phyloP scores from a whole-genome alignment of 2,329 filamentous ascomycete species.

The Truncatella angustata region DNA sequence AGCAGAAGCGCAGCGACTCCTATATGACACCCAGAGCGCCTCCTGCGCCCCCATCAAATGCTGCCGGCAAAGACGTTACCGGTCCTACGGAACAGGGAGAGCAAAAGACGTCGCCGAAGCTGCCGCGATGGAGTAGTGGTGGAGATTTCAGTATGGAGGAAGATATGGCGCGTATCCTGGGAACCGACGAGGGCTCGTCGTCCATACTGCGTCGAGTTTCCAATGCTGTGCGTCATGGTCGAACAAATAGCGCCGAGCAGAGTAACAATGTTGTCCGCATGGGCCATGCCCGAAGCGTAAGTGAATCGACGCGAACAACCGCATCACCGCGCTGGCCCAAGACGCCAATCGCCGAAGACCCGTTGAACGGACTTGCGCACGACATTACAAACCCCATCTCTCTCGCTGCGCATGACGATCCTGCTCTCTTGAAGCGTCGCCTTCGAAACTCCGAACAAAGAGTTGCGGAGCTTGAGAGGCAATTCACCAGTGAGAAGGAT shows the following conservation, averaged over 20 bases:
- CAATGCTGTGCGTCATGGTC: conserved; percentile 88
- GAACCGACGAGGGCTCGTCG: conserved; percentile 71
- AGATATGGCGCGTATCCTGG: conserved; percentile 87
- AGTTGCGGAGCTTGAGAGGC: conserved; percentile 82
- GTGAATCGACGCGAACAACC: conserved; percentile 64
- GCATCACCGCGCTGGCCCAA: conserved; percentile 69
- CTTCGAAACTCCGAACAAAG: conserved; percentile 78
- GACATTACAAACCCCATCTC: conserved; percentile 74
- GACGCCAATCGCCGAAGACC: conserved; percentile 60
- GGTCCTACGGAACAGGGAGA: conserved; percentile 36
- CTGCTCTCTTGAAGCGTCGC: conserved; percentile 68
- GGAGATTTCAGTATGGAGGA: conserved; percentile 94
- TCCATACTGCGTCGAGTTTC: conserved; percentile 87
- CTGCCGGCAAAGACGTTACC: conserved; percentile 45
- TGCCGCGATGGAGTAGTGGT: conserved; percentile 73
- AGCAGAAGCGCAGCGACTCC: conserved; percentile 46
- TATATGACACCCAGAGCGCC: conserved; percentile 60
- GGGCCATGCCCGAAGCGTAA: conserved; percentile 61
- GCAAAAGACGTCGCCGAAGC: conserved; percentile 60
- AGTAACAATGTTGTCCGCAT: conserved; percentile 40
- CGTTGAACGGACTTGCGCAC: conserved; percentile 43
- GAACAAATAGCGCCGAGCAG: conserved; percentile 76
- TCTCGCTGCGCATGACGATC: conserved; percentile 60
- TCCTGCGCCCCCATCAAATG: conserved; percentile 48
- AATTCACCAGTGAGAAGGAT: conserved; percentile 65